Evolutionary conservation across 2,329 filamentous ascomycete genomes (phyloP).

Genomic region (Cercospora sp.): DNA sequence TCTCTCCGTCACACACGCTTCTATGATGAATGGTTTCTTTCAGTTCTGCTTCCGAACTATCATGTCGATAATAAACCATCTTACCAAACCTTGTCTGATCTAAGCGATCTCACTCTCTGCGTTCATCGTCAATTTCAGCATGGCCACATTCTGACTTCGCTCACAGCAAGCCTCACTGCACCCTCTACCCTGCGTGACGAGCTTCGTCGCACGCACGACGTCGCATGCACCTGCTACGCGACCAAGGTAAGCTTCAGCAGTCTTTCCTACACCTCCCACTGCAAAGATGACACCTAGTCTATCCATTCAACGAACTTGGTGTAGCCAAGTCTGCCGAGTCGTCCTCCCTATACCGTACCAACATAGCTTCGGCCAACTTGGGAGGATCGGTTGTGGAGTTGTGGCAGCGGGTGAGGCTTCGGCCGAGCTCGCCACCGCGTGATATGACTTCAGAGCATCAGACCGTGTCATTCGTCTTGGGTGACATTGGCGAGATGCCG

Average conservation of each 20-base stretch:
- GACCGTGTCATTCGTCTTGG: conserved; percentile 40
- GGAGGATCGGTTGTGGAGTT: conserved; percentile 46
- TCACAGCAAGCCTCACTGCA: not conserved
- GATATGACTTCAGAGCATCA: conserved; percentile 40
- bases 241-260: not conserved
- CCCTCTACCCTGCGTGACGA: no score
- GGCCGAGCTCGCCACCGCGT: conserved; percentile 29
- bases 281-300: conserved; percentile 43
- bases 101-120: conserved; percentile 12
- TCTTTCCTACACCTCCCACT: not conserved
- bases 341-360: conserved; percentile 43
- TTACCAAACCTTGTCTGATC: conserved; percentile 44
- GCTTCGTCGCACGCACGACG: not conserved
- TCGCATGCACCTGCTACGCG: not conserved
- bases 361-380: conserved; percentile 28
- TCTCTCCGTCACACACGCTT: conserved; percentile 16
- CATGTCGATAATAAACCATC: conserved; percentile 42
- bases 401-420: conserved; percentile 29
- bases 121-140: not conserved
- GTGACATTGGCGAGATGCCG: conserved; percentile 38
- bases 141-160: not conserved
- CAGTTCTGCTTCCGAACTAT: conserved; percentile 45
- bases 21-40: conserved; percentile 45
- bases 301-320: conserved; percentile 45
- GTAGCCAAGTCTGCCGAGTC: conserved; percentile 41